Evolutionary conservation across 2,329 filamentous ascomycete species (phyloP).

Genomic region (Apiospora rasikravindrae): DNA sequence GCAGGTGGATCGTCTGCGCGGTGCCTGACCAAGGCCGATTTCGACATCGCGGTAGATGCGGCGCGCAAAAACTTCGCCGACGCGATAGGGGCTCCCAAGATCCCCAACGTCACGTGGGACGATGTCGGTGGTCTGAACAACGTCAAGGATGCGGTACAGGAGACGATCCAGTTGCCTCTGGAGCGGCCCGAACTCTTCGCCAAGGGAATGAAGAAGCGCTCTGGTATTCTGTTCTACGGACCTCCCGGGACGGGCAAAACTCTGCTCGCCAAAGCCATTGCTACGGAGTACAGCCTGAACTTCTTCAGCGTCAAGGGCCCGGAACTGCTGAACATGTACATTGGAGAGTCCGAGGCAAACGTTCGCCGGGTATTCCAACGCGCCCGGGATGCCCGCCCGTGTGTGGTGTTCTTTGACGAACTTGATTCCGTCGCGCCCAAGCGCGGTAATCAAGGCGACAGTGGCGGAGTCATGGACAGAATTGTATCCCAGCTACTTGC

Average conservation of each 20-base stretch:
- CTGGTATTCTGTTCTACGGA: conserved; percentile 89
- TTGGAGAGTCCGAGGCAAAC: conserved; percentile 92
- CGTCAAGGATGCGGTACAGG: conserved; percentile 95
- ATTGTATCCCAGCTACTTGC: conserved; percentile 95
- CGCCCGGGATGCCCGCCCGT: conserved; percentile 83
- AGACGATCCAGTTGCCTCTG: conserved; percentile 93
- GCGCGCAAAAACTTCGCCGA: conserved; percentile 98
- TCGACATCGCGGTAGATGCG: conserved; percentile 91
- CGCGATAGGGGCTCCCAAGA: conserved; percentile 95
- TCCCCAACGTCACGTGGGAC: conserved; percentile 95
- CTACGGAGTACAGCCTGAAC: conserved; percentile 91
- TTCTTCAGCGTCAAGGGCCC: conserved; percentile 95
- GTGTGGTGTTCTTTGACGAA: conserved; percentile 93
- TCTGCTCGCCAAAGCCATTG: conserved; percentile 89
- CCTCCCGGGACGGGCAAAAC: conserved; percentile 93
- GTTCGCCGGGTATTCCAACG: conserved; percentile 88
- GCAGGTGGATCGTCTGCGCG: conserved; percentile 81
- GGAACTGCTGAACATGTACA: conserved; percentile 94
- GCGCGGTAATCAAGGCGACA: conserved; percentile 95
- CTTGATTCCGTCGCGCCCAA: conserved; percentile 94
- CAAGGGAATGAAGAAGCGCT: conserved; percentile 97
- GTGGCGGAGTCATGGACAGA: conserved; percentile 96
- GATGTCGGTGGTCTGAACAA: conserved; percentile 93
- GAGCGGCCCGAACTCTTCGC: conserved; percentile 93
- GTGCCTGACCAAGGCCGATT: conserved; percentile 81